Evolutionary conservation across 2,329 filamentous ascomycete species (phyloP), one percentile per base, ranked within the genome.

Genomic region (Calonectria honghensis): DNA sequence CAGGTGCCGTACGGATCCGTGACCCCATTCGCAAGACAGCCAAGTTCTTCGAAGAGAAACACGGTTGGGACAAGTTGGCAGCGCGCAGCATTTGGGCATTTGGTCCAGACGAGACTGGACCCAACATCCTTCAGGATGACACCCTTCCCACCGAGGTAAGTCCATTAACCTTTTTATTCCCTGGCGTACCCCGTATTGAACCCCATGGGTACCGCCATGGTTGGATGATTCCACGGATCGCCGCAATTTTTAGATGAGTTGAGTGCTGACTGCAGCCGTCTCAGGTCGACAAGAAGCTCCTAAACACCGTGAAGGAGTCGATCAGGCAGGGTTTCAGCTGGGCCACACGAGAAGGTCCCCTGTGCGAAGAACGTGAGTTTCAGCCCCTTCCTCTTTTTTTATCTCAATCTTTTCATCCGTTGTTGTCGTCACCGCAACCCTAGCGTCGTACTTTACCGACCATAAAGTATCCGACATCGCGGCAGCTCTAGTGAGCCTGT

Each of bases 71-170:
- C 86, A 92, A 98, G 81, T 90, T 99, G 76, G 96, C 97, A 18
- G 95, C 95, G 31, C 91, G 97, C 81, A 98, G 96, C 83, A 98
- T 99, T 82, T 99, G 97, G 97, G 97, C 97, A 1, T 99, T 99
- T 86, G 97, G 97, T 3, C 97, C 97, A 5, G 96, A 98, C 73
- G 97, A 99, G 78, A 94, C 93, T 88, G 95, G 96, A 0, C 95
- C 97, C 7, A 99, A 99, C 85, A 97, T 99, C 78, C 88, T 99
- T 65, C 96, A 98, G 85, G 97, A 99, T 85, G 97, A 99, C 85
- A 99, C 97, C 24, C 88, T 99, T 24, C 96, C 96, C 4, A 95
- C 95, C 31, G 96, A 98, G 85, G 91, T 92, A 85, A 84, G 90
- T 68, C 32, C 37, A 27, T 41, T 63, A 18, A 27, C 54, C 16